Evolutionary conservation across 352 stramenopile species (phyloP).

Genomic region (Pythium oligandrum): DNA sequence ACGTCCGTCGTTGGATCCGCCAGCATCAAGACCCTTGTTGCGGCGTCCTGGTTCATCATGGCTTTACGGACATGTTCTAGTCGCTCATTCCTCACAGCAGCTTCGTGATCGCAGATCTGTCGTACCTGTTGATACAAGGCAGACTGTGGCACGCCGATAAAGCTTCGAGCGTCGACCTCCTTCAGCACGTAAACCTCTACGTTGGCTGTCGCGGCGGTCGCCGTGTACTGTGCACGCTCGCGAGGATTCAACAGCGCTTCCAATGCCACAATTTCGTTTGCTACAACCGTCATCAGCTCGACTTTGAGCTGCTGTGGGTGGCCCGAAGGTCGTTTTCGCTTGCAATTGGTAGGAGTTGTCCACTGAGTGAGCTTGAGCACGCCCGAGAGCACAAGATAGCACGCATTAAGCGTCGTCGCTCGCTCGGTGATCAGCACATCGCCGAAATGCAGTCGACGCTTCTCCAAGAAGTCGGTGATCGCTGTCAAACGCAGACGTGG

Average conservation of each 20-base stretch:
- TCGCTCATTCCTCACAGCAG: background rate
- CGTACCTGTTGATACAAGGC: slow-evolving; percentile 3
- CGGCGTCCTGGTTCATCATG: background rate
- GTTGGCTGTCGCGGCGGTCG: slow-evolving; percentile 25
- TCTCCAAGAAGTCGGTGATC: slow-evolving; percentile 37
- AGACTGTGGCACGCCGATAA: slow-evolving; percentile 19
- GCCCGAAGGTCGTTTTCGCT: background rate
- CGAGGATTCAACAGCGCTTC: slow-evolving; percentile 25
- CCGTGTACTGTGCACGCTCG: slow-evolving; percentile 12
- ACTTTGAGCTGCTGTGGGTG: slow-evolving; percentile 19
- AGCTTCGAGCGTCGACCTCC: slow-evolving; percentile 17
- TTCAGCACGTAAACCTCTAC: slow-evolving; percentile 41
- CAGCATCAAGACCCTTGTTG: too few relatives aligned
- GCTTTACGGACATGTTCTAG: background rate
- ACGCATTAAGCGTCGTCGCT: slow-evolving; percentile 9
- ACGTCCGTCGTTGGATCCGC: too few relatives aligned
- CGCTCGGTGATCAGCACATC: slow-evolving; percentile 28
- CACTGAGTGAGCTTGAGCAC: slow-evolving; percentile 21
- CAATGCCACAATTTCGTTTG: slow-evolving; percentile 31
- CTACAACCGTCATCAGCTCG: slow-evolving; percentile 25
- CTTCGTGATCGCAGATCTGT: background rate
- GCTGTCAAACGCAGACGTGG: slow-evolving; percentile 27
- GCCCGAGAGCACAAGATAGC: slow-evolving; percentile 40
- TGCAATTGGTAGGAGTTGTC: background rate
- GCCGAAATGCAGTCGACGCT: slow-evolving; percentile 39